Percentiles rank a stretch among this genome's conserved stretches.
These are phyloP conservation scores for Flaveria brownii DNA, from an alignment of 129 eudicot species.

Conservation along the genomic window DNA sequence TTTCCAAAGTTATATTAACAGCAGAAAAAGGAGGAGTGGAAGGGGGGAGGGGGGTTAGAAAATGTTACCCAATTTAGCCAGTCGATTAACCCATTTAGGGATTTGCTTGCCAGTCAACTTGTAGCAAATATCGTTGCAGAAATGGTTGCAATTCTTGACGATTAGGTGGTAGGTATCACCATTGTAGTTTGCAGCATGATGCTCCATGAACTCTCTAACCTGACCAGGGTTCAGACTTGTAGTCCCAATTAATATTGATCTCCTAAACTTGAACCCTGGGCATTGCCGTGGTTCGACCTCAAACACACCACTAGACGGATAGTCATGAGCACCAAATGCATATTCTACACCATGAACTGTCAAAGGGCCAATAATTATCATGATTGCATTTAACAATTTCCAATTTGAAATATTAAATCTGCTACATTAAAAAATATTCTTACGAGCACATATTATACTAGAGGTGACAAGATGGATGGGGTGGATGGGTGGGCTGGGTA, in stretches of 20 bases:
- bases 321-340: slow-evolving; percentile 82
- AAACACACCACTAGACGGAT: slow-evolving; percentile 64
- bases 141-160: slow-evolving; percentile 74
- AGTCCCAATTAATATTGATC: slow-evolving; percentile 62
- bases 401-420: background rate
- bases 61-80: slow-evolving; percentile 64
- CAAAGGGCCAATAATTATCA: background rate
- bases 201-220: slow-evolving; percentile 66
- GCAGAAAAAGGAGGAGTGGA: background rate
- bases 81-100: slow-evolving; percentile 78
- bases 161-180: slow-evolving; percentile 74
- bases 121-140: slow-evolving; percentile 69
- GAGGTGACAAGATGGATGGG: too few relatives aligned
- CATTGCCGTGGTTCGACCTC: slow-evolving; percentile 79
- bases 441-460: background rate
- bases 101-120: slow-evolving; percentile 68
- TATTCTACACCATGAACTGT: slow-evolving; percentile 79
- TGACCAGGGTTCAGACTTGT: slow-evolving; percentile 51
- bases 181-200: slow-evolving; percentile 59
- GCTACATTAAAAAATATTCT: background rate
- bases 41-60: background rate
- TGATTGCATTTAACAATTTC: background rate
- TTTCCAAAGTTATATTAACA: background rate
- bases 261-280: slow-evolving; percentile 76
- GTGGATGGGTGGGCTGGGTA: background rate